Conservation (phyloP, 768 basidiomycete species). For the Mycena maculata region DNA sequence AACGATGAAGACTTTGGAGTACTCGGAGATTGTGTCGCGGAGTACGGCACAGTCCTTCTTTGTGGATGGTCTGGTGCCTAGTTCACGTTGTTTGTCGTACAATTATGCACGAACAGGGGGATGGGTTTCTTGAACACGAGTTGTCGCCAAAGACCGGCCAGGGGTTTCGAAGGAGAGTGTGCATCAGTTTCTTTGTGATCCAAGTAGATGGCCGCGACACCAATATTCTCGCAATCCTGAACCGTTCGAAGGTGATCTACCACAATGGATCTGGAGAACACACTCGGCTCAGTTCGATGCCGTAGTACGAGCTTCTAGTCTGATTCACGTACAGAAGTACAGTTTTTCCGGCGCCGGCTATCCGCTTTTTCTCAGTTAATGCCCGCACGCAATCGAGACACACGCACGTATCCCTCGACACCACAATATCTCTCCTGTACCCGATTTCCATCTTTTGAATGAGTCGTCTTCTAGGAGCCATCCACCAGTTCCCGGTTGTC, state of each 20-base stretch:
- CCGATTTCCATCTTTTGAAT: conserved; percentile 9
- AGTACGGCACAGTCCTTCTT: background rate
- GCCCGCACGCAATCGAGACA: too few species aligned
- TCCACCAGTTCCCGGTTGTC: conserved; percentile 6
- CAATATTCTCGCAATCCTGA: background rate
- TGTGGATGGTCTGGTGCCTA: background rate
- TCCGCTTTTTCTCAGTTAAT: background rate
- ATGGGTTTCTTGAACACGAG: background rate
- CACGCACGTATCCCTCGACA: conserved; percentile 19
- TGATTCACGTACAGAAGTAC: conserved; percentile 1
- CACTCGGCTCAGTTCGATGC: background rate
- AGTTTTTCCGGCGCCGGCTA: conserved; percentile 20
- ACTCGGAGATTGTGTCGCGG: background rate
- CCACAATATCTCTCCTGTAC: background rate
- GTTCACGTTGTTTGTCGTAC: conserved; percentile 1
- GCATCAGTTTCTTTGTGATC: conserved; percentile 2
- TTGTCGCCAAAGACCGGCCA: conserved; percentile 8
- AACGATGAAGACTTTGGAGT: conserved; percentile 6
- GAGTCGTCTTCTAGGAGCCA: conserved; percentile 1
- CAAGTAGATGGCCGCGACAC: background rate
- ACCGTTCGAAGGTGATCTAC: conserved; percentile 1
- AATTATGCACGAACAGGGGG: background rate
- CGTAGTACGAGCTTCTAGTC: background rate
- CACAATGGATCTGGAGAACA: background rate
- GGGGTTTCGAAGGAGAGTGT: background rate